Percentiles rank a stretch among this genome's conserved stretches.
Conservation (phyloP, 1,284 basidiomycete species). For the Chiua sp. region DNA sequence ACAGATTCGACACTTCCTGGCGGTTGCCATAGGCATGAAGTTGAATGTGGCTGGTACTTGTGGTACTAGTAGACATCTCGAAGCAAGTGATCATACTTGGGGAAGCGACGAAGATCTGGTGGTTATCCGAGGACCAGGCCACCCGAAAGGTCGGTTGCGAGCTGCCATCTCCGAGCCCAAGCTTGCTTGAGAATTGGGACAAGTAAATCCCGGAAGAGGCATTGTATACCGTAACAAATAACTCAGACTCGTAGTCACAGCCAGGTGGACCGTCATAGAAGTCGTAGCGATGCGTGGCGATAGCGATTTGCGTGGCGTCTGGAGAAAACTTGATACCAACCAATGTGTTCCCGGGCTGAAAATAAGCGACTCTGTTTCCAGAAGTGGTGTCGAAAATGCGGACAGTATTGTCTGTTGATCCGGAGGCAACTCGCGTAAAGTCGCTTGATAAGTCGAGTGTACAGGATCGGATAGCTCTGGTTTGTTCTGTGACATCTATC, state of each 20-base stretch:
- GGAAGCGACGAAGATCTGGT: slow-evolving; percentile 3
- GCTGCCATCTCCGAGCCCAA: too few relatives aligned
- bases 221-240: background rate
- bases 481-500: background rate
- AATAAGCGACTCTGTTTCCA: slow-evolving; percentile 6
- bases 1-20: too few relatives aligned
- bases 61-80: background rate
- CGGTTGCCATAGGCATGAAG: too few relatives aligned
- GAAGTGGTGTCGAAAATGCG: slow-evolving; percentile 8
- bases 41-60: too few relatives aligned
- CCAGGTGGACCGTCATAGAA: too few relatives aligned
- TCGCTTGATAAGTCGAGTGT: slow-evolving; percentile 7
- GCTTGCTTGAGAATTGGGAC: background rate
- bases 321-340: slow-evolving; percentile 14
- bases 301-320: slow-evolving; percentile 10
- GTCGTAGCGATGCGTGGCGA: background rate
- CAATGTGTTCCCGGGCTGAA: background rate
- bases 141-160: background rate
- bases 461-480: background rate
- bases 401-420: slow-evolving; percentile 3
- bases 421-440: slow-evolving; percentile 9
- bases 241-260: too few relatives aligned
- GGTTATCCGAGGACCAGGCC: slow-evolving; percentile 13
- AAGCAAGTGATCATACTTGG: slow-evolving; percentile 5
- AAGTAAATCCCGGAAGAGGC: too few relatives aligned